These are phyloP conservation scores for Phytophthora rubi DNA, from an alignment of 352 stramenopile species.

Conservation along the genomic window DNA sequence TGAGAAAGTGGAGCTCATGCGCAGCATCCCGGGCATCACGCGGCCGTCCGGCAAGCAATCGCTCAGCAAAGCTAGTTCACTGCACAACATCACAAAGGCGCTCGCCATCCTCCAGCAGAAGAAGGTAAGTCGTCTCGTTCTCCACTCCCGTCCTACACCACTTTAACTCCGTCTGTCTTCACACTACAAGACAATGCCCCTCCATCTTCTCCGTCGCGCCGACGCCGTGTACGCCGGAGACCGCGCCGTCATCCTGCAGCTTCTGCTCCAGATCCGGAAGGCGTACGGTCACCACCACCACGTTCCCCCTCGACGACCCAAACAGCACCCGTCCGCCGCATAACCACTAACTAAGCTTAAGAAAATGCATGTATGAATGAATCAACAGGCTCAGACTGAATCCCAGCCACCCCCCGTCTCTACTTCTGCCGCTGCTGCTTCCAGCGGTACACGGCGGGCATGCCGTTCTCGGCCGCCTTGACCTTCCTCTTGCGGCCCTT, in stretches of 20 bases:
- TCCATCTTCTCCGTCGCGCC: constrained; percentile 51
- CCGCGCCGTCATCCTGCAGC: constrained; percentile 41
- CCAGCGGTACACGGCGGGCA: constrained; percentile 88
- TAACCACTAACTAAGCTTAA: constrained; percentile 4
- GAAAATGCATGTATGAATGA: constrained; percentile 29
- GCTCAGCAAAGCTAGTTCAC: constrained; percentile 55
- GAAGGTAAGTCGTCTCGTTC: constrained; percentile 40
- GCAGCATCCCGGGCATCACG: constrained; percentile 58
- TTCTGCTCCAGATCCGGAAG: constrained; percentile 58
- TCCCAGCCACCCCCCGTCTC: background rate
- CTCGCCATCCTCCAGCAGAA: constrained; percentile 66
- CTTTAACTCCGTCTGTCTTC: background rate
- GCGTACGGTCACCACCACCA: constrained; percentile 42
- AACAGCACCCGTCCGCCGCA: constrained; percentile 16
- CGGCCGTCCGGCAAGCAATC: constrained; percentile 32
- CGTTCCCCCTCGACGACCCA: constrained; percentile 12
- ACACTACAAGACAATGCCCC: constrained; percentile 49
- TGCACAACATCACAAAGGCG: constrained; percentile 81
- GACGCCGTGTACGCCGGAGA: constrained; percentile 48
- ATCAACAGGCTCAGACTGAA: constrained; percentile 8
- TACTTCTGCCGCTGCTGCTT: constrained; percentile 90
- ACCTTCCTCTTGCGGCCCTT: constrained; percentile 90
- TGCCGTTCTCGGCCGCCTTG: constrained; percentile 62
- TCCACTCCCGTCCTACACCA: background rate
- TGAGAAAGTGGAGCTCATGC: constrained; percentile 74